Evolutionary conservation across 148 eudicot genomes (phyloP).

Genomic region (Silene latifolia): DNA sequence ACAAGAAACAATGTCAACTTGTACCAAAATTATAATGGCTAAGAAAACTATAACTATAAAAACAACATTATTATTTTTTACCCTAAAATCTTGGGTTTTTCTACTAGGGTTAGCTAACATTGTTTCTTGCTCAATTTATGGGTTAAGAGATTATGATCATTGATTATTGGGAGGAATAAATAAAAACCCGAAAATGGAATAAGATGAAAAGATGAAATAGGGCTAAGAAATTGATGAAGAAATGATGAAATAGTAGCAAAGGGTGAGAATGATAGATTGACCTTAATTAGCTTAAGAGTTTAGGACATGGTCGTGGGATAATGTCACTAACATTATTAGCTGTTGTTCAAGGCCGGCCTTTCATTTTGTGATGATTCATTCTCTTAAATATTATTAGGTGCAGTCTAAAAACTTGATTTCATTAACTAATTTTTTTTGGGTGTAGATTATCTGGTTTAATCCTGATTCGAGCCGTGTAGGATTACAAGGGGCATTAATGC

Average conservation of each 20-base stretch:
- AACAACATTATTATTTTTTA: background rate
- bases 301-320: slow-evolving; percentile 18
- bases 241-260: background rate
- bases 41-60: slow-evolving; percentile 1
- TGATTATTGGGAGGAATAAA: slow-evolving; percentile 6
- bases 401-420: too few relatives aligned
- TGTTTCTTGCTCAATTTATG: slow-evolving; percentile 4
- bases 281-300: slow-evolving; percentile 15
- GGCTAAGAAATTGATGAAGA: background rate
- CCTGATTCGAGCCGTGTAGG: too few relatives aligned
- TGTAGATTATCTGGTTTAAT: too few relatives aligned
- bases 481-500: too few relatives aligned
- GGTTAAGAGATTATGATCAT: slow-evolving; percentile 21
- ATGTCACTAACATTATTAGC: slow-evolving; percentile 15
- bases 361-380: background rate
- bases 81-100: background rate
- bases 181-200: background rate
- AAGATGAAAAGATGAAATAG: background rate
- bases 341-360: slow-evolving; percentile 30
- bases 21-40: background rate
- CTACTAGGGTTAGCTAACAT: slow-evolving; percentile 21
- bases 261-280: slow-evolving; percentile 21
- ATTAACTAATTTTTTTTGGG: too few relatives aligned
- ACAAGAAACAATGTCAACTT: background rate
- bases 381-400: background rate